Percentiles rank a stretch among this genome's conserved stretches.
Conservation (phyloP, 2,329 filamentous ascomycete species). For the Hortaea werneckii region DNA sequence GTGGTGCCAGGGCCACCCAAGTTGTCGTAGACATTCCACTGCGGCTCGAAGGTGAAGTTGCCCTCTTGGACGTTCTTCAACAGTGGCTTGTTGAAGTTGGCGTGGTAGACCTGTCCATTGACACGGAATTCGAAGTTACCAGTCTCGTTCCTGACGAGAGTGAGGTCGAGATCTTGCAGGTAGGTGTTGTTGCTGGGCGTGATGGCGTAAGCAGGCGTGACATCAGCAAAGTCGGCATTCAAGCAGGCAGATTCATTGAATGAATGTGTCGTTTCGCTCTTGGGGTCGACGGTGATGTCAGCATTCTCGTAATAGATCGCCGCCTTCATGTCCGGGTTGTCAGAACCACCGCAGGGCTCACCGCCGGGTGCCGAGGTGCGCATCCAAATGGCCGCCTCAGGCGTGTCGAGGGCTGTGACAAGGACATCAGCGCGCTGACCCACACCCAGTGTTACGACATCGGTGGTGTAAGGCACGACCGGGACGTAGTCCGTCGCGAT, state of each 20-base stretch:
- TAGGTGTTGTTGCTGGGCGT: constrained; percentile 24
- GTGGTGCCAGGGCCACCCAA: constrained; percentile 20
- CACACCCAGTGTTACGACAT: constrained; percentile 44
- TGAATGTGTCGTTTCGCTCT: constrained; percentile 39
- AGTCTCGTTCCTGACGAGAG: constrained; percentile 34
- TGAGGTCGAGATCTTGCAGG: constrained; percentile 37
- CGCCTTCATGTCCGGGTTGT: constrained; percentile 40
- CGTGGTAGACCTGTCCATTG: constrained; percentile 42
- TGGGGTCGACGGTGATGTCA: constrained; percentile 32
- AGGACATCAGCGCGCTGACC: constrained; percentile 43
- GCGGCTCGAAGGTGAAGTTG: constrained; percentile 21
- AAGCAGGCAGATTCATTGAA: constrained; percentile 33
- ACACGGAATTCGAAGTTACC: constrained; percentile 46
- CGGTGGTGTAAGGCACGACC: constrained; percentile 31
- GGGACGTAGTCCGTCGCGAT: constrained; percentile 36
- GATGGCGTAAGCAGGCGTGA: constrained; percentile 45
- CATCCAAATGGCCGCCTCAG: constrained; percentile 28
- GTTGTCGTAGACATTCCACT: constrained; percentile 33
- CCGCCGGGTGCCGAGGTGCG: constrained; percentile 14
- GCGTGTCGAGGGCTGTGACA: constrained; percentile 27
- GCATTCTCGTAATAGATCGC: constrained; percentile 56
- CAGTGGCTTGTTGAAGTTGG: constrained; percentile 34
- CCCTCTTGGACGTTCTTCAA: constrained; percentile 26
- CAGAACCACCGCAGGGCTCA: constrained; percentile 15
- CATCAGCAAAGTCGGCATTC: constrained; percentile 44